phyloP scores from a whole-genome alignment of 331 rosid species.

The Rosa hybrid region DNA sequence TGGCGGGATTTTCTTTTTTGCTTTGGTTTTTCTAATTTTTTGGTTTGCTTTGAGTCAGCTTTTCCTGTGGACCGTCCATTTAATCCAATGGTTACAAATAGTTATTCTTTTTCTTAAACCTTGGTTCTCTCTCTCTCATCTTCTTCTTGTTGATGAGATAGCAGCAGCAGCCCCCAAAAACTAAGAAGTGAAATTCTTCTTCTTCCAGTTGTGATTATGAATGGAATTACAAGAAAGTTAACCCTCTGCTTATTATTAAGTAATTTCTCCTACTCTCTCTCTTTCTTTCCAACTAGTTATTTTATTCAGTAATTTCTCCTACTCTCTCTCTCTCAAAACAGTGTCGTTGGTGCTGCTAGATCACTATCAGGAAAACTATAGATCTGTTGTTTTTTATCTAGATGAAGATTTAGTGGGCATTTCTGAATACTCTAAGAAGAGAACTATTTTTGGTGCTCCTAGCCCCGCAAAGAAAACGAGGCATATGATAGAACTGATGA shows the following conservation, averaged over 20 bases:
- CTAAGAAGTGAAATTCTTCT: no score
- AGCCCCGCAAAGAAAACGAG: no score
- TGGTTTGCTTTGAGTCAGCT: not conserved
- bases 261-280: not conserved
- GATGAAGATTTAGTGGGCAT: no score
- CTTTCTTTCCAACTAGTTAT: not conserved
- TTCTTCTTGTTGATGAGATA: not conserved
- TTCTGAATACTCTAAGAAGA: no score
- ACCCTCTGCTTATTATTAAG: not conserved
- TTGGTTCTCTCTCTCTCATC: not conserved
- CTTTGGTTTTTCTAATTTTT: not conserved
- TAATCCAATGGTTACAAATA: not conserved
- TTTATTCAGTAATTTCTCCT: no score
- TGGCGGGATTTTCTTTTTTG: constrained; percentile 37
- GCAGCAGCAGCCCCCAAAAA: not conserved
- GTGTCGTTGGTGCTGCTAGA: no score
- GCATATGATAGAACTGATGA: no score
- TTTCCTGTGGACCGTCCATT: not conserved
- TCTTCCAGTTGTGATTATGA: not conserved
- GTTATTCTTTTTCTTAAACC: not conserved
- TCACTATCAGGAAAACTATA: no score
- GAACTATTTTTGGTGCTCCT: no score
- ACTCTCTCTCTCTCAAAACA: no score
- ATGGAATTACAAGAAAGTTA: not conserved
- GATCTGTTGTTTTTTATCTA: no score